A percentile compares a stretch with the other conserved stretches of the same genome.
These are phyloP conservation scores for Penicillium turbatum DNA, from an alignment of 495 filamentous ascomycete genomes.

Conservation along the genomic window DNA sequence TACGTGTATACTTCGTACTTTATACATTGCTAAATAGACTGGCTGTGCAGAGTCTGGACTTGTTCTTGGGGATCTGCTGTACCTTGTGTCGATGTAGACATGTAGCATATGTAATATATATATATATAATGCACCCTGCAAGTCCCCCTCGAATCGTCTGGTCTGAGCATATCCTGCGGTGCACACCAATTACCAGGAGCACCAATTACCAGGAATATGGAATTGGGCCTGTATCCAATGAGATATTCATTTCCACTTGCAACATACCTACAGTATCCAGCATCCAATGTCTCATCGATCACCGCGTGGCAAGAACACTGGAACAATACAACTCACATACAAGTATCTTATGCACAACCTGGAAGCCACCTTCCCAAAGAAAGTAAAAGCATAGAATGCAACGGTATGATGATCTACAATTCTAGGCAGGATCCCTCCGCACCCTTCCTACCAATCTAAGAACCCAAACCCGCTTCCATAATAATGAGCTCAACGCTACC, in stretches of 20 bases:
- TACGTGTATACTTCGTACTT: background rate
- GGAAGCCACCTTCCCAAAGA: background rate
- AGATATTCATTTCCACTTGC: background rate
- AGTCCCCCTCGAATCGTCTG: background rate
- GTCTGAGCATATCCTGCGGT: background rate
- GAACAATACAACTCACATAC: too few relatives aligned
- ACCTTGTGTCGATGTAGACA: background rate
- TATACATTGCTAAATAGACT: background rate
- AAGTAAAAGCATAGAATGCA: conserved; percentile 12
- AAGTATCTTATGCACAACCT: too few relatives aligned
- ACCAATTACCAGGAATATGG: background rate
- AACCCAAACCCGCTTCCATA: background rate
- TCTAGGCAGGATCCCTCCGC: background rate
- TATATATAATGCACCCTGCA: background rate
- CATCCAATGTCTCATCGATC: background rate
- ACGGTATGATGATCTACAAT: conserved; percentile 26
- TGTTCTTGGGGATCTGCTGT: background rate
- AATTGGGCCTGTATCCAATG: background rate
- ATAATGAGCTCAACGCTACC: conserved; percentile 2
- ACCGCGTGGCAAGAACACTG: background rate
- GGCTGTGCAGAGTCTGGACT: background rate
- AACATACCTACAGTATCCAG: too few relatives aligned
- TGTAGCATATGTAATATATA: background rate
- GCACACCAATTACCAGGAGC: background rate
- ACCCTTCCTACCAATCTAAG: background rate